Evolutionary conservation across 306 rosid species (phyloP).

Genomic region (Pyrus bretschneideri): DNA sequence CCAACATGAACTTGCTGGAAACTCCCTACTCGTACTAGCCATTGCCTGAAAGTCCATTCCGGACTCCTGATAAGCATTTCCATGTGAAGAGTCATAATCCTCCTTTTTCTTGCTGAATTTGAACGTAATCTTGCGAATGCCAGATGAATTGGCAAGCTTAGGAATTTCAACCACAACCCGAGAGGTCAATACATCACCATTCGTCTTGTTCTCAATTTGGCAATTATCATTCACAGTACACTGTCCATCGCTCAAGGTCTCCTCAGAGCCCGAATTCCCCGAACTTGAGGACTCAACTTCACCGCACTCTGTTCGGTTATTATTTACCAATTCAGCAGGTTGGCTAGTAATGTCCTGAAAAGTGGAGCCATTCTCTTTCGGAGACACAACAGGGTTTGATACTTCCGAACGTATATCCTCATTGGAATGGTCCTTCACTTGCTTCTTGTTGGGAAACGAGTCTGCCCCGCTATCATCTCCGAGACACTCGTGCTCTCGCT

Average conservation of each 20-base stretch:
- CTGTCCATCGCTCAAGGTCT: conserved; percentile 45
- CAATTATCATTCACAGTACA: conserved; percentile 28
- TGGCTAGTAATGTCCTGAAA: conserved; percentile 83
- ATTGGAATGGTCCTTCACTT: conserved; percentile 61
- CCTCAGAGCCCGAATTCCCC: conserved; percentile 46
- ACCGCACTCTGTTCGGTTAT: conserved; percentile 56
- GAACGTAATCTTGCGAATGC: conserved; percentile 81
- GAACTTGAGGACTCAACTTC: conserved; percentile 60
- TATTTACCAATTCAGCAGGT: conserved; percentile 32
- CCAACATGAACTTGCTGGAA: conserved; percentile 1
- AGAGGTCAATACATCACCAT: conserved; percentile 41
- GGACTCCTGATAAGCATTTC: conserved; percentile 17
- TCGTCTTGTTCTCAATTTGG: conserved; percentile 26
- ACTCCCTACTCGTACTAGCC: conserved; percentile 31
- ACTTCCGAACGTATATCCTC: conserved; percentile 92
- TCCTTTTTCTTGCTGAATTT: conserved; percentile 84
- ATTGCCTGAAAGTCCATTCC: conserved; percentile 27
- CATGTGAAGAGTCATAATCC: conserved; percentile 29
- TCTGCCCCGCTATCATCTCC: conserved; percentile 34
- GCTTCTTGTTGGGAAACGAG: conserved; percentile 55
- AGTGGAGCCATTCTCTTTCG: conserved; percentile 44
- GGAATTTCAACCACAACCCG: conserved; percentile 79
- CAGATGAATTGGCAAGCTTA: conserved; percentile 61
- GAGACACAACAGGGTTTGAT: conserved; percentile 56
- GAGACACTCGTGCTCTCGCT: conserved; percentile 54